A percentile compares a stretch with the other conserved stretches of the same genome.
These are phyloP conservation scores for Scolecobasidium constrictum DNA, from an alignment of 2,329 filamentous ascomycete species.

Conservation along the genomic window DNA sequence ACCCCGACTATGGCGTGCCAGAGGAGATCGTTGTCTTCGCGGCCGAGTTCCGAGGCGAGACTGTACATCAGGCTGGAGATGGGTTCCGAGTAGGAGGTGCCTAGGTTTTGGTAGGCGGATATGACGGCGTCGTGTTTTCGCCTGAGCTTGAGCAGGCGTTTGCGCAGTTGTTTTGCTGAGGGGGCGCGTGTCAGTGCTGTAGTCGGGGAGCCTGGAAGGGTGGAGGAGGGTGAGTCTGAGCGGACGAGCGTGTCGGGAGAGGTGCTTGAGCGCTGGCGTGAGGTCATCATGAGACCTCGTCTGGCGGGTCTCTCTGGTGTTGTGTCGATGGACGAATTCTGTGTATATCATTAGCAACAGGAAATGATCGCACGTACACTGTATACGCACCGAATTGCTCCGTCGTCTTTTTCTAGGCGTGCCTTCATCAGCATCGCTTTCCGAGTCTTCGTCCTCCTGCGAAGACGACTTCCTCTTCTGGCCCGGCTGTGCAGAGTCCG, in stretches of 20 bases:
- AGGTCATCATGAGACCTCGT: slow-evolving; percentile 38
- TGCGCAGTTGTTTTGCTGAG: slow-evolving; percentile 61
- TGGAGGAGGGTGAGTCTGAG: slow-evolving; percentile 26
- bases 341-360: slow-evolving; percentile 13
- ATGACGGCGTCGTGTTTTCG: slow-evolving; percentile 67
- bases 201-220: slow-evolving; percentile 20
- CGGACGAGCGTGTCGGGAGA: slow-evolving; percentile 20
- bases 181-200: slow-evolving; percentile 43
- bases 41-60: slow-evolving; percentile 83
- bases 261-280: slow-evolving; percentile 22
- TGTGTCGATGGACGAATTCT: slow-evolving; percentile 59
- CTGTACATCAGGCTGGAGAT: slow-evolving; percentile 93
- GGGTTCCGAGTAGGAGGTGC: slow-evolving; percentile 87
- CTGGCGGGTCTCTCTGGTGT: slow-evolving; percentile 52
- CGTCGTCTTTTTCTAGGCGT: slow-evolving; percentile 69
- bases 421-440: slow-evolving; percentile 58
- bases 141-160: slow-evolving; percentile 63
- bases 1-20: slow-evolving; percentile 95
- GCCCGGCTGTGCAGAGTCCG: slow-evolving; percentile 22
- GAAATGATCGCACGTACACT: too few relatives aligned
- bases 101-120: slow-evolving; percentile 73
- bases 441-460: slow-evolving; percentile 50
- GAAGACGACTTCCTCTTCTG: slow-evolving; percentile 30
- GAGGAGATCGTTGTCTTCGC: slow-evolving; percentile 90
- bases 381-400: slow-evolving; percentile 67